Evolutionary conservation across 2,329 filamentous ascomycete species (phyloP).

Genomic region (Talaromyces marneffei): DNA sequence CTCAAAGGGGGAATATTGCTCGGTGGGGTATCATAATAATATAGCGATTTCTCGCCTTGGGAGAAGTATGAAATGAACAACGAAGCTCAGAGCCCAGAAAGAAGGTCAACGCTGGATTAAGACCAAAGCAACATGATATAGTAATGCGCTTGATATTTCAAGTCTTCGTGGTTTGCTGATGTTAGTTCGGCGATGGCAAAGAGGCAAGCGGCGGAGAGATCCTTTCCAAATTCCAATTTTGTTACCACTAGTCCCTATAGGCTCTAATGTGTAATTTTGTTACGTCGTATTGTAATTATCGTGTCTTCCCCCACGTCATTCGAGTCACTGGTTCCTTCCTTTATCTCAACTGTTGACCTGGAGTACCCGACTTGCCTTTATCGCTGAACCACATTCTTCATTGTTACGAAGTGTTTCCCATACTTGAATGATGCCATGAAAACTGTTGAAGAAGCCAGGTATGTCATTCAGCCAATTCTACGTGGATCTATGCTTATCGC

Average conservation of each 20-base stretch:
- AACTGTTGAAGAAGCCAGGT: slow-evolving; percentile 52
- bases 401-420: background rate
- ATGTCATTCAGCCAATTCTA: slow-evolving; percentile 10
- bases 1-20: background rate
- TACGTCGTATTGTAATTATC: background rate
- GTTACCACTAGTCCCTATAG: background rate
- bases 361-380: background rate
- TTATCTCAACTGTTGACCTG: background rate
- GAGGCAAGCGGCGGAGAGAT: background rate
- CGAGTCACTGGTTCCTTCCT: slow-evolving; percentile 10
- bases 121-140: background rate
- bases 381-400: background rate
- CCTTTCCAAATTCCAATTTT: background rate
- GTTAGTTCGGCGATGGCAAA: background rate
- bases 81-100: background rate
- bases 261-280: background rate
- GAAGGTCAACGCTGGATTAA: background rate
- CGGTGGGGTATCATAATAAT: background rate
- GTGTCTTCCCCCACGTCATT: slow-evolving; percentile 9
- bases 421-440: slow-evolving; percentile 42
- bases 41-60: background rate
- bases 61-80: background rate
- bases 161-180: background rate
- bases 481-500: background rate
- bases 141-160: background rate